Conservation (phyloP, 176 grass and related monocot genomes). For the Phoenix roebelenii region DNA sequence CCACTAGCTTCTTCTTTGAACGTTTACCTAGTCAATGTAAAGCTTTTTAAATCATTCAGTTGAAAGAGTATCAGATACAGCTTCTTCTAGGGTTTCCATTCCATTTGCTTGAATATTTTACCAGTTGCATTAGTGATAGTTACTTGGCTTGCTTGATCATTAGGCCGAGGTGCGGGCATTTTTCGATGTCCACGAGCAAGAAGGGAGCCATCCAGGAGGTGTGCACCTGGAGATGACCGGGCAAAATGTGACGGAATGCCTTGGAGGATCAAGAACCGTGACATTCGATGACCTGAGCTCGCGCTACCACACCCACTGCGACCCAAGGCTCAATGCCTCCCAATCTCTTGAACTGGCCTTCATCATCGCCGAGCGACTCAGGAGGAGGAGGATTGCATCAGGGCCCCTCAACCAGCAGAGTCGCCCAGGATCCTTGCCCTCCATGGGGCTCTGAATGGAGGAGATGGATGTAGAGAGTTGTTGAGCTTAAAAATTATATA, state of each 20-base stretch:
- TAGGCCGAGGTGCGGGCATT: slow-evolving; percentile 73
- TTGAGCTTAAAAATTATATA: no score
- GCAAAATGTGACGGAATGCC: slow-evolving; percentile 78
- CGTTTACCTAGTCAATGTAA: no score
- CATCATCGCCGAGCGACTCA: slow-evolving; percentile 55
- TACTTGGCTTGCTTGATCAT: slow-evolving; percentile 5
- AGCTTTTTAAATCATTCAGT: no score
- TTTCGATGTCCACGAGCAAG: slow-evolving; percentile 75
- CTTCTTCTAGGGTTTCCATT: no score
- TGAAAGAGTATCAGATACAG: no score
- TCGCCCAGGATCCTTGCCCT: slow-evolving; percentile 27
- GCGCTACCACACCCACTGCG: slow-evolving; percentile 44
- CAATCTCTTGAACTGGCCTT: slow-evolving; percentile 84
- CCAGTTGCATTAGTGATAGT: no score
- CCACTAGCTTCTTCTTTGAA: no score
- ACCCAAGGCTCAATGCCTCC: slow-evolving; percentile 80
- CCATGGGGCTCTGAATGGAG: slow-evolving; percentile 29
- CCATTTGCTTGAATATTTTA: no score
- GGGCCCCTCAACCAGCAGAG: slow-evolving; percentile 23
- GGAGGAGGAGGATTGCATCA: slow-evolving; percentile 56
- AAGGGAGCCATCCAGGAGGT: slow-evolving; percentile 71
- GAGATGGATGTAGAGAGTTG: background rate
- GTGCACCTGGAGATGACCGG: slow-evolving; percentile 83
- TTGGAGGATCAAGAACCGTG: slow-evolving; percentile 52
- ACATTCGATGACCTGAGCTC: slow-evolving; percentile 66